Evolutionary conservation across 2,329 filamentous ascomycete genomes (phyloP).

Genomic region (Didymella keratinophila): DNA sequence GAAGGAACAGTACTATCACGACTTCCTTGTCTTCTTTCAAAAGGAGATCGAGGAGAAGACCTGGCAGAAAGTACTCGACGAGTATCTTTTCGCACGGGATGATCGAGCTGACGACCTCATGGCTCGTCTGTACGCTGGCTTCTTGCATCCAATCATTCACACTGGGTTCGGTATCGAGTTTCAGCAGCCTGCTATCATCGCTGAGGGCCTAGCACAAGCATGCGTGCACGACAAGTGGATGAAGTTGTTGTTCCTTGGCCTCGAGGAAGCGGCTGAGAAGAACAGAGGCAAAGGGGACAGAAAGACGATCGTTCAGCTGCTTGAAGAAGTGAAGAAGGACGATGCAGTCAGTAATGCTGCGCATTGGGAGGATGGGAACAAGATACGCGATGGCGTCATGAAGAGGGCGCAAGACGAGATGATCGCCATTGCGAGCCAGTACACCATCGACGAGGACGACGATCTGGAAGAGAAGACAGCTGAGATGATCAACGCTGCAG

Average conservation of each 20-base stretch:
- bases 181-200: constrained; percentile 79
- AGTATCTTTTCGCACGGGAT: constrained; percentile 74
- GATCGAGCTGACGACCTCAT: constrained; percentile 73
- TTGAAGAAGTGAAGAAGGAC: constrained; percentile 66
- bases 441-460: constrained; percentile 58
- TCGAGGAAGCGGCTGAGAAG: constrained; percentile 59
- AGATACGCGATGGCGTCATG: constrained; percentile 74
- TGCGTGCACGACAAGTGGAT: constrained; percentile 71
- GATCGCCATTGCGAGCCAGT: constrained; percentile 66
- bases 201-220: constrained; percentile 79
- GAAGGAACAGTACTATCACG: constrained; percentile 70
- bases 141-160: constrained; percentile 84
- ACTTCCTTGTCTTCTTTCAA: constrained; percentile 81
- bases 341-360: constrained; percentile 64
- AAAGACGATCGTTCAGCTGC: constrained; percentile 63
- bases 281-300: constrained; percentile 24
- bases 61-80: constrained; percentile 67
- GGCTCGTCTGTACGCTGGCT: constrained; percentile 70
- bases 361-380: constrained; percentile 65
- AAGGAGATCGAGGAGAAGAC: constrained; percentile 71
- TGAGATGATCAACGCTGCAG: constrained; percentile 74
- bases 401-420: constrained; percentile 69
- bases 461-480: constrained; percentile 66
- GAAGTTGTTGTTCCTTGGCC: constrained; percentile 60
- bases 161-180: constrained; percentile 87